These are phyloP conservation scores for Flaveria robusta DNA, from an alignment of 129 eudicot genomes.

Conservation along the genomic window DNA sequence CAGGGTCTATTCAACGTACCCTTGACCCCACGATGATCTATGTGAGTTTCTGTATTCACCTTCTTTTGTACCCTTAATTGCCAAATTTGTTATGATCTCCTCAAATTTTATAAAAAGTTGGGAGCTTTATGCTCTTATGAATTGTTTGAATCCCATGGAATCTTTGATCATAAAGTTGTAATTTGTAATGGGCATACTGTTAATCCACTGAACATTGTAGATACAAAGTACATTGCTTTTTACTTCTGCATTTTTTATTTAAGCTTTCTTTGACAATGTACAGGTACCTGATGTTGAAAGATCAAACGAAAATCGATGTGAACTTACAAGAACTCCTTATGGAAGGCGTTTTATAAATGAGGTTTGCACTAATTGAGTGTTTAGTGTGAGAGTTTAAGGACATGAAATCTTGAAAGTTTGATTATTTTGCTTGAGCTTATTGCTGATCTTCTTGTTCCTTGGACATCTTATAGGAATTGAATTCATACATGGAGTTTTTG, in stretches of 20 bases:
- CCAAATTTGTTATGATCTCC: neutral
- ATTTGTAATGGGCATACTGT: neutral
- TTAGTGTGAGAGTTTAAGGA: conserved; percentile 9
- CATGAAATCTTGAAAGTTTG: neutral
- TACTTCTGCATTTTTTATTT: neutral
- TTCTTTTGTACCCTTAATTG: too few relatives aligned
- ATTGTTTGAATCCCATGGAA: neutral
- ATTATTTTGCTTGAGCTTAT: neutral
- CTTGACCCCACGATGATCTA: conserved; percentile 74
- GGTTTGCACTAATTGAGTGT: conserved; percentile 44
- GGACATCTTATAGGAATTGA: conserved; percentile 65
- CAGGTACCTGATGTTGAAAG: conserved; percentile 97
- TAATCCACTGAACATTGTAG: neutral
- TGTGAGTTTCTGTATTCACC: conserved; percentile 41
- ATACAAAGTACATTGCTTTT: neutral
- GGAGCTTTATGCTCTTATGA: neutral
- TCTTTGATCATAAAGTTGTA: neutral
- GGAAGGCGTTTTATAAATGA: conserved; percentile 76
- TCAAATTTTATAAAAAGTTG: neutral
- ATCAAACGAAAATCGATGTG: conserved; percentile 61
- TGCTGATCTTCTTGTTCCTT: conserved; percentile 22
- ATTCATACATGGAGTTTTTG: conserved; percentile 67
- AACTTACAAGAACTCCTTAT: conserved; percentile 87
- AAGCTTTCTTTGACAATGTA: conserved; percentile 22
- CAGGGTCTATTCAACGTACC: conserved; percentile 56